Evolutionary conservation across 768 basidiomycete species (phyloP), one percentile per base, ranked within the genome.

Genomic region (Royoungia palumana): DNA sequence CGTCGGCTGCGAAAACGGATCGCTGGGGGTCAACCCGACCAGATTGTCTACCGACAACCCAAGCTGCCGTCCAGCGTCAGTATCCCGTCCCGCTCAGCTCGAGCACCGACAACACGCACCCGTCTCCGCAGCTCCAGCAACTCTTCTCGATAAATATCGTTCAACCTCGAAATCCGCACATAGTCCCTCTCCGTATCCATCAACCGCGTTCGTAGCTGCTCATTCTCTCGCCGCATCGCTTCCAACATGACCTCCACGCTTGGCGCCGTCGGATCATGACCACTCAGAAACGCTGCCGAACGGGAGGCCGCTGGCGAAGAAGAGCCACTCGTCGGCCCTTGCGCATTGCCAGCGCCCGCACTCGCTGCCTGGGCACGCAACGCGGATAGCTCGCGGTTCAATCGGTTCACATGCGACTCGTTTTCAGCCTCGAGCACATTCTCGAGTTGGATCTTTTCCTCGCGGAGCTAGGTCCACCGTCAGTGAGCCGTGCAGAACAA

Each of bases 91-190:
- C 41, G 40, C 10, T 28, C 28, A 28, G 36, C 27, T 32, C 32
- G 19, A 8, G 7, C 12, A 13, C 32, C 11, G 9, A 17, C 3
- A n/a, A 24, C 2, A 58, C 90, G 69, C 68, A 89, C 88, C 66
- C 87, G 73, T 55, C 81, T 72, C 50, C 90, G 69, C 60, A 87
- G 81, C 37, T 88, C 84, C 46, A 93, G 83, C 51, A 93, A 69
- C 66, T 93, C 90, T 67, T 90, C 89, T 25, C 88, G 75, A 61
- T 92, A 93, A 5, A 89, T 78, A 57, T 92, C 89, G 55, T 91
- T 92, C 61, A 89, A 67, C 54, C 88, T 69, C 42, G 81, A 74
- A 41, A 90, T 76, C 27, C 85, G 79, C 51, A 88, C 78, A 60
- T 83, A 91, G 55, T 89, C 86, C 53, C 85, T 68, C 68, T 93